These are phyloP conservation scores for Podospora bellae-mahoneyi DNA, from an alignment of 495 filamentous ascomycete genomes.

Conservation along the genomic window DNA sequence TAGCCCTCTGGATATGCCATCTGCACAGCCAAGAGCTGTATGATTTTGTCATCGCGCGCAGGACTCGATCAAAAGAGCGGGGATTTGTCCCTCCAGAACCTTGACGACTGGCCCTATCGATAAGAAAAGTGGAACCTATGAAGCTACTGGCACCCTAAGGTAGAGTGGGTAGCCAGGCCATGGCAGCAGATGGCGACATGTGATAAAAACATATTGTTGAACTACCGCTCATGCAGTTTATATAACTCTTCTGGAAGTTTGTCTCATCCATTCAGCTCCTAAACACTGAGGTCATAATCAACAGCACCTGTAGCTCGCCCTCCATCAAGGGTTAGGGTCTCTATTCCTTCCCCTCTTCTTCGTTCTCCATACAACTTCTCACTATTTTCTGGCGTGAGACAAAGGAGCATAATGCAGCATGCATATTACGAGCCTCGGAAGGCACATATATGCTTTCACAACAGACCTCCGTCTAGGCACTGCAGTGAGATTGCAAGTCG, in stretches of 20 bases:
- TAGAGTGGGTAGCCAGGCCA: too few relatives aligned
- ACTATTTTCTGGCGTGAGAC: neutral
- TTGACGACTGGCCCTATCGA: slow-evolving; percentile 6
- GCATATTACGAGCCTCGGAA: neutral
- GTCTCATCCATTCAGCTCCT: too few relatives aligned
- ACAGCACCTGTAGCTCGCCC: too few relatives aligned
- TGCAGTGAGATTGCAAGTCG: neutral
- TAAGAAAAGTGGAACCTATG: neutral
- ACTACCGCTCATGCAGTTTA: too few relatives aligned
- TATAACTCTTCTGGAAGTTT: too few relatives aligned
- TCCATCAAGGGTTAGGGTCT: neutral
- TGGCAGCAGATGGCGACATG: too few relatives aligned
- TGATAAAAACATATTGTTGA: too few relatives aligned
- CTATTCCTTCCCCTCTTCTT: neutral
- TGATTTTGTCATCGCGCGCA: neutral
- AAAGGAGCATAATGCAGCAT: neutral
- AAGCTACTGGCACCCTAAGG: neutral
- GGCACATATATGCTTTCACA: neutral
- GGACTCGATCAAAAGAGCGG: neutral
- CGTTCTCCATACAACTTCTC: neutral
- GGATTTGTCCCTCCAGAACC: neutral
- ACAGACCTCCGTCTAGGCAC: neutral
- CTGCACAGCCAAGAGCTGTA: neutral
- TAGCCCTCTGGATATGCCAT: neutral
- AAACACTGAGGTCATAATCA: too few relatives aligned